Evolutionary conservation across 495 filamentous ascomycete species (phyloP), one percentile per base, ranked within the genome.

Genomic region (Wilcoxina mikolae): DNA sequence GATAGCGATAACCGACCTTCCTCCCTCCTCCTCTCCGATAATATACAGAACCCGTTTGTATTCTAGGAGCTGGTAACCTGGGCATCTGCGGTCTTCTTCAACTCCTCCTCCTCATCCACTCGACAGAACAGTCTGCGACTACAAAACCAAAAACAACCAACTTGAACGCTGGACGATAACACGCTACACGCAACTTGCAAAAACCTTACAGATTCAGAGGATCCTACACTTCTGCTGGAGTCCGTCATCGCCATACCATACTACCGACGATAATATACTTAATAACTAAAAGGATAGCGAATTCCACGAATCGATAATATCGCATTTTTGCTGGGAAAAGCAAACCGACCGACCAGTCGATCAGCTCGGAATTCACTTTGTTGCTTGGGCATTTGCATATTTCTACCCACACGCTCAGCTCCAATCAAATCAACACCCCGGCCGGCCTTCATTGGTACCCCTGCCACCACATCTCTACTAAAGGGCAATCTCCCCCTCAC

Each of bases 21-120:
- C 43, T 24, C 43, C 43, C 43, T 46, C 43, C 43, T 24, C 43
- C n/a, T 24, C 43, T 46, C 43, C 43, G 43, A 46, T 46, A 46
- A 46, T 46, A 46, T 18, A 46, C 35, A 39, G 43, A 46, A 46
- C 43, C 43, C 43, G 43, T 46, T 18, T 46, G 22, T 18, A 17
- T 46, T 46, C 43, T 46, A 46, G 43, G 22, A 46, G 43, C 43
- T 46, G 43, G 43, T 46, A 17, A 18, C 43, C 22, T 24, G 7
- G 43, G 43, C 23, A 17, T 24, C 43, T 24, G 43, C 43, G 43
- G 43, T 46, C 43, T 46, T 46, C 43, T 46, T 24, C 43, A 46
- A 17, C 43, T 46, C 43, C 43, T 46, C 43, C 43, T 46, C 43
- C 43, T 18, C 43, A 11, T 17, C 22, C 43, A 24, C 11, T 18